These are phyloP conservation scores for Abortiporus biennis DNA, from an alignment of 1,284 basidiomycete species.

Conservation along the genomic window DNA sequence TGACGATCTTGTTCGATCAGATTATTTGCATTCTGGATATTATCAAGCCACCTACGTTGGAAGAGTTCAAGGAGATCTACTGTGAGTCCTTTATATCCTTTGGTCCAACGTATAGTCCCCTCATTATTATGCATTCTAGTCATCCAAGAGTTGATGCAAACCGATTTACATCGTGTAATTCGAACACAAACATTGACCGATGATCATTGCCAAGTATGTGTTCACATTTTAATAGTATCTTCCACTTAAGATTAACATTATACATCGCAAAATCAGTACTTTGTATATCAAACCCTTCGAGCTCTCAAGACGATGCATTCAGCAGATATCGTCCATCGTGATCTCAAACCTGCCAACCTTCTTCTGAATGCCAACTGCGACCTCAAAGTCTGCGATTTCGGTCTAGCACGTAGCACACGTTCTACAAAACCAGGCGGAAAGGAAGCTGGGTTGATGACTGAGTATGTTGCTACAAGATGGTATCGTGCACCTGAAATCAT, in stretches of 20 bases:
- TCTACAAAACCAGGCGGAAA: conserved; percentile 60
- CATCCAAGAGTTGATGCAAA: conserved; percentile 90
- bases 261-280: conserved; percentile 40
- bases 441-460: conserved; percentile 74
- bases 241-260: background rate
- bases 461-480: conserved; percentile 84
- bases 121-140: conserved; percentile 33
- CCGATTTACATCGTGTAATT: conserved; percentile 87
- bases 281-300: conserved; percentile 71
- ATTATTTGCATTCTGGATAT: conserved; percentile 87
- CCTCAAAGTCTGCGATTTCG: conserved; percentile 84
- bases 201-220: conserved; percentile 77
- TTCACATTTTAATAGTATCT: conserved; percentile 1
- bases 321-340: conserved; percentile 76
- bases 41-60: conserved; percentile 70
- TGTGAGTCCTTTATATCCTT: conserved; percentile 35
- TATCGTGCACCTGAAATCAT: conserved; percentile 87
- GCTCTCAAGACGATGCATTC: conserved; percentile 83
- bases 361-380: conserved; percentile 84
- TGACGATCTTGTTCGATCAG: conserved; percentile 36
- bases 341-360: conserved; percentile 80
- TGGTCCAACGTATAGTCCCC: conserved; percentile 3
- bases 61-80: conserved; percentile 81
- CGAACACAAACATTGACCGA: conserved; percentile 84
- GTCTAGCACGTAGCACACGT: conserved; percentile 65